Percentiles rank a stretch among this genome's conserved stretches.
Conservation (phyloP, 129 eudicot species). For the Helianthus annuus region DNA sequence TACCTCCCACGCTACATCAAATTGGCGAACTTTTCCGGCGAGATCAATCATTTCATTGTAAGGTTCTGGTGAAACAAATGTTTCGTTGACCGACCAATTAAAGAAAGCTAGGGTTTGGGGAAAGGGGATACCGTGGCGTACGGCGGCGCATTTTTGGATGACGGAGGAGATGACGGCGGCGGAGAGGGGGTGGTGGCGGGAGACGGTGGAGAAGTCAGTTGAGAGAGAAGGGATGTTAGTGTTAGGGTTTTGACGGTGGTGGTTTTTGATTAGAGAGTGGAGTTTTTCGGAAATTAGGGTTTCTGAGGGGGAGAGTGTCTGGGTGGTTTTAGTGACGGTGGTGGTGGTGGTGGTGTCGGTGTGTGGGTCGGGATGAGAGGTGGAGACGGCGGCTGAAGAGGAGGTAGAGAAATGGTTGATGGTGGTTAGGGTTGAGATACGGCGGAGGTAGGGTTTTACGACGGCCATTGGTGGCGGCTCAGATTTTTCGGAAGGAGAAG, state of each 20-base stretch:
- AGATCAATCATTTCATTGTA: conserved; percentile 74
- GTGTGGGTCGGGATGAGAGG: conserved; percentile 26
- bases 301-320: conserved; percentile 41
- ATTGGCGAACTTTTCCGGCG: conserved; percentile 67
- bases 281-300: conserved; percentile 51
- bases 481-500: neutral
- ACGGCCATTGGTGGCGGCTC: conserved; percentile 54
- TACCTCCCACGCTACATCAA: conserved; percentile 76
- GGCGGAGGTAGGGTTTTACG: conserved; percentile 33
- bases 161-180: conserved; percentile 47
- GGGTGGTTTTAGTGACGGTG: neutral
- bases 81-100: conserved; percentile 57
- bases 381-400: conserved; percentile 12
- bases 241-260: conserved; percentile 77
- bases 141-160: conserved; percentile 50
- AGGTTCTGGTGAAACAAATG: conserved; percentile 20
- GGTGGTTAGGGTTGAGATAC: conserved; percentile 30
- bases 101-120: conserved; percentile 74
- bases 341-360: neutral
- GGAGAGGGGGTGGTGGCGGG: conserved; percentile 43
- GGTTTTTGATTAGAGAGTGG: conserved; percentile 58
- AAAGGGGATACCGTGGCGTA: conserved; percentile 83
- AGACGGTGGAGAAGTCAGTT: conserved; percentile 42
- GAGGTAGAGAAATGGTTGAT: conserved; percentile 32
- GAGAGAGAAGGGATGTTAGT: conserved; percentile 65